Evolutionary conservation across 345 rosid genomes (phyloP).

Genomic region (Lagerstroemia speciosa): DNA sequence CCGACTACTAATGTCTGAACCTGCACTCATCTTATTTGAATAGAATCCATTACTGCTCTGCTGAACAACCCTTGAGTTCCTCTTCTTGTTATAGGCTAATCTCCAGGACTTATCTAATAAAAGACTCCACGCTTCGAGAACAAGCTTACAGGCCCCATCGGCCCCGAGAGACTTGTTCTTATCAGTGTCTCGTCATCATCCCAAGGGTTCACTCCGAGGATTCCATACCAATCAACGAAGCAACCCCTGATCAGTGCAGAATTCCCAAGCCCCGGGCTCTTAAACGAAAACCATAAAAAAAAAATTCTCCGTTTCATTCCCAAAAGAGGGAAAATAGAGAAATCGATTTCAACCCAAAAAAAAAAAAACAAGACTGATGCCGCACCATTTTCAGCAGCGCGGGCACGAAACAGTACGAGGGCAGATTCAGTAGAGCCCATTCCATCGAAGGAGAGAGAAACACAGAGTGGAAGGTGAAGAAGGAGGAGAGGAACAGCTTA

Average conservation of each 20-base stretch:
- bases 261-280: background rate
- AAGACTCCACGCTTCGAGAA: constrained; percentile 68
- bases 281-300: background rate
- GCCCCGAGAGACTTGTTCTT: constrained; percentile 76
- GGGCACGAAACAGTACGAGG: background rate
- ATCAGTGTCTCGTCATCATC: constrained; percentile 68
- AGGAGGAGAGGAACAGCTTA: background rate
- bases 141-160: constrained; percentile 76
- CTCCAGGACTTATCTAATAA: constrained; percentile 61
- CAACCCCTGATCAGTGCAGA: background rate
- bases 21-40: constrained; percentile 19
- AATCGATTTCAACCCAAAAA: background rate
- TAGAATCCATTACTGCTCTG: constrained; percentile 41
- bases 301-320: too few species aligned
- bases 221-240: constrained; percentile 57
- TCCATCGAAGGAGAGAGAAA: background rate
- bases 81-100: constrained; percentile 49
- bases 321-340: too few species aligned
- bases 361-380: too few species aligned
- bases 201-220: constrained; percentile 49
- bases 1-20: background rate
- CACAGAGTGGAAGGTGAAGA: background rate
- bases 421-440: background rate
- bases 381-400: background rate
- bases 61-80: constrained; percentile 27